Base-by-base conservation (phyloP, 1,284 basidiomycete genomes). In the Inonotus hispidus region DNA sequence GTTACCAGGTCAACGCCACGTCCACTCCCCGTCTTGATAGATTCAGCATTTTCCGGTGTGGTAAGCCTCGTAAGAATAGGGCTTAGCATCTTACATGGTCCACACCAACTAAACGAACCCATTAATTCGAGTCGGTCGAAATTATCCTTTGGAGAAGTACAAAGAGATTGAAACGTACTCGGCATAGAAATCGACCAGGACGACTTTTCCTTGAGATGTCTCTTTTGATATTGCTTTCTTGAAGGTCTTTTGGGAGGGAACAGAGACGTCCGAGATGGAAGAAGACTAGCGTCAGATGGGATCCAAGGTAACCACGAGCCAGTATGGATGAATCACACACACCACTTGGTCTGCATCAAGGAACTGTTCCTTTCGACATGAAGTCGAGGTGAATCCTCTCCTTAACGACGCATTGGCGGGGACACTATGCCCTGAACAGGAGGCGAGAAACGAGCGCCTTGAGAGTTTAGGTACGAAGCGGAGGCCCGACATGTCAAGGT, bases 121-220 rank as follows among this genome's bases (percentile, higher is more conserved):
- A 23, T 55, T 39, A 43, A 32, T 14, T 8, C n/a, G n/a, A n/a
- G n/a, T n/a, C n/a, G n/a, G n/a, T n/a, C n/a, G n/a, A n/a, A n/a
- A n/a, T n/a, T n/a, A n/a, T n/a, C n/a, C n/a, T n/a, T n/a, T n/a
- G n/a, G n/a, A n/a, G n/a, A n/a, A n/a, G n/a, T n/a, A 19, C 38
- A 55, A 11, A 8, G 27, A 39, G 4, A 39, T 32, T 11, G 58
- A 39, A 21, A 27, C n/a, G 78, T 84, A 89, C 88, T 88, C 81
- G 53, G 88, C 89, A 68, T 89, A 87, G 66, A 90, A 91, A 66
- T 90, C 88, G 13, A 89, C 87, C 5, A 90, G 73, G 35, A 87
- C 80, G 37, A 88, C 71, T 60, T 81, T 80, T 61, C 81, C 77
- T 62, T 77, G 75, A 27, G 76, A 67, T 23, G 55, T 64, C 39